These are phyloP conservation scores for Multifurca ochricompacta DNA, from an alignment of 768 basidiomycete genomes.

Conservation along the genomic window DNA sequence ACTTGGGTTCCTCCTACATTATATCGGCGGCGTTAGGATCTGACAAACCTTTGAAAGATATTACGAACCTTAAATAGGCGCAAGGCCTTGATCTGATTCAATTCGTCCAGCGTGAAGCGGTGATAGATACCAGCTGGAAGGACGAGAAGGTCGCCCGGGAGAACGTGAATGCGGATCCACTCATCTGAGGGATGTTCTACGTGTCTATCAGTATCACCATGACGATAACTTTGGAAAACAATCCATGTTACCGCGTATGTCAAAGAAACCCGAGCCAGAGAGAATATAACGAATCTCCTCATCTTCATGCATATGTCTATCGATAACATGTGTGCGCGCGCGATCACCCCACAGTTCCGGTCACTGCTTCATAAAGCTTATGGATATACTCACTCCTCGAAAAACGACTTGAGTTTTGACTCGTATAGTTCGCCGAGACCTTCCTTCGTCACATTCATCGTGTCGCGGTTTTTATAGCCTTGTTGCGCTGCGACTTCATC, in stretches of 20 bases:
- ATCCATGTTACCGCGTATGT: slow-evolving; percentile 64
- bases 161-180: slow-evolving; percentile 78
- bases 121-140: slow-evolving; percentile 91
- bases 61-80: slow-evolving; percentile 70
- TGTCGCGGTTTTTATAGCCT: slow-evolving; percentile 79
- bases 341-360: neutral
- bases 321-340: slow-evolving; percentile 6
- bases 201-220: neutral
- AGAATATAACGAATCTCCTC: slow-evolving; percentile 91
- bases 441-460: slow-evolving; percentile 67
- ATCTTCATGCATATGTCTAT: slow-evolving; percentile 89
- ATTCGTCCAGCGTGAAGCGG: slow-evolving; percentile 82
- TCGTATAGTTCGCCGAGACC: slow-evolving; percentile 82
- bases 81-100: slow-evolving; percentile 65
- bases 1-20: slow-evolving; percentile 84
- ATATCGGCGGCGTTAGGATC: neutral
- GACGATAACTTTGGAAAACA: neutral
- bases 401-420: slow-evolving; percentile 73
- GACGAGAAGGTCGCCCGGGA: slow-evolving; percentile 76
- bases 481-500: slow-evolving; percentile 58
- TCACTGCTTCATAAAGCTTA: neutral
- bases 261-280: slow-evolving; percentile 86
- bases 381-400: slow-evolving; percentile 66
- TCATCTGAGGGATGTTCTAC: slow-evolving; percentile 55
- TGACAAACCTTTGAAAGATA: neutral